Conservation (phyloP, 139 green algal genomes). For the Bryopsis sp. region DNA sequence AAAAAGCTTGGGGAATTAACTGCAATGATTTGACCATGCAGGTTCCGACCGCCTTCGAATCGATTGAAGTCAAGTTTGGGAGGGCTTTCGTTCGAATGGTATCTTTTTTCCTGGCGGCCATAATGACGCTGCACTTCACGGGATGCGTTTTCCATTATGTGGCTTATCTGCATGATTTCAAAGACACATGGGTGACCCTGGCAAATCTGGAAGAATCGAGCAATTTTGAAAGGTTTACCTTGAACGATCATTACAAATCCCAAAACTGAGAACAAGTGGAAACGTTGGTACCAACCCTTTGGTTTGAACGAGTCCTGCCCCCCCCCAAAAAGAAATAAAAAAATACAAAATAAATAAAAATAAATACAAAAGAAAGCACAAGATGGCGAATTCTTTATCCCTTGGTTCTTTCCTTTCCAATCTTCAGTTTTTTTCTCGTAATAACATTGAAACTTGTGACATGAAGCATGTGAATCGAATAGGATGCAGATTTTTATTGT, state of each 20-base stretch:
- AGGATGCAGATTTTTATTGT: not conserved
- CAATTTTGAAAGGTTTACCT: not conserved
- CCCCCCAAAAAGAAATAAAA: too few species aligned
- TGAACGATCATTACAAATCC: too few species aligned
- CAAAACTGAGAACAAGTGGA: too few species aligned
- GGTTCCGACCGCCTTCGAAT: constrained; percentile 27
- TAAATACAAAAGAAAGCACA: too few species aligned
- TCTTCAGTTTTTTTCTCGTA: too few species aligned
- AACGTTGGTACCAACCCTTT: too few species aligned
- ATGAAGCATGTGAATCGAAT: not conserved
- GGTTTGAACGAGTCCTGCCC: too few species aligned
- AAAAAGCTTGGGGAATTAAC: too few species aligned
- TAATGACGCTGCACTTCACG: constrained; percentile 28
- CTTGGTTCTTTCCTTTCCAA: constrained; percentile 30
- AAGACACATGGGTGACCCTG: not conserved
- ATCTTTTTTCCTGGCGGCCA: constrained; percentile 21
- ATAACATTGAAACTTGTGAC: too few species aligned
- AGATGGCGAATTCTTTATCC: constrained; percentile 29
- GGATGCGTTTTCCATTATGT: constrained; percentile 38
- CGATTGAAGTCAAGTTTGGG: constrained; percentile 22
- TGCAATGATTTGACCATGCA: too few species aligned
- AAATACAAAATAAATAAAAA: too few species aligned
- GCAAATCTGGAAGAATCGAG: not conserved
- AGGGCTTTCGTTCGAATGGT: constrained; percentile 12
- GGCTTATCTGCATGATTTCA: constrained; percentile 24